phyloP scores from a whole-genome alignment of 2,329 filamentous ascomycete species.

The Orbilia quercus region DNA sequence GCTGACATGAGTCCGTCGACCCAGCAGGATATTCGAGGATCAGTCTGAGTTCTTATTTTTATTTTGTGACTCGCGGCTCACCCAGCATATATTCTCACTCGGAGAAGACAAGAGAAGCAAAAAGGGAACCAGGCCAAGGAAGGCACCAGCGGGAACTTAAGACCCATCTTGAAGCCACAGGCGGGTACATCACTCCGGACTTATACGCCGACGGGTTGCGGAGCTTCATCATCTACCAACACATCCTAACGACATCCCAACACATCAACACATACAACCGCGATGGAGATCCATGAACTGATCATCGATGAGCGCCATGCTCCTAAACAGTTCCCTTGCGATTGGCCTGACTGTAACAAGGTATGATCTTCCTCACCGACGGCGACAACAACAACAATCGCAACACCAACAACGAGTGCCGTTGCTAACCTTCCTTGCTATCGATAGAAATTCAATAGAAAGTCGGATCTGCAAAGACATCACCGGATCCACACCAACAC shows the following conservation, averaged over 20 bases:
- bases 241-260: constrained; percentile 30
- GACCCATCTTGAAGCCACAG: neutral
- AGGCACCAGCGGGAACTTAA: neutral
- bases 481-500: constrained; percentile 79
- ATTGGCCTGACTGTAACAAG: constrained; percentile 60
- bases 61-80: too few species aligned
- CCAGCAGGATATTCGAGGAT: neutral
- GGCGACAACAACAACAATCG: too few species aligned
- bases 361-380: constrained; percentile 56
- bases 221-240: constrained; percentile 5
- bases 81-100: neutral
- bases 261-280: constrained; percentile 29
- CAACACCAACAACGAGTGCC: too few species aligned
- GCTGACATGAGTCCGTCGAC: neutral
- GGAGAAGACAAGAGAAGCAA: neutral
- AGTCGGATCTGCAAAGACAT: constrained; percentile 76
- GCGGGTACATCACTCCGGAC: neutral
- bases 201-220: constrained; percentile 7
- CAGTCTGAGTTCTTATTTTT: too few species aligned
- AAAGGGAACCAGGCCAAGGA: neutral
- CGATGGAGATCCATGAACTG: constrained; percentile 60
- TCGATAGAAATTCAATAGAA: constrained; percentile 76
- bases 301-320: constrained; percentile 60
- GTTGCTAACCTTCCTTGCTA: constrained; percentile 9
- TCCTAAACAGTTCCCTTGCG: constrained; percentile 60